Evolutionary conservation across 805 yeast species (phyloP), one percentile per base, ranked within the genome.

Genomic region (Kockiozyma suomiensis): DNA sequence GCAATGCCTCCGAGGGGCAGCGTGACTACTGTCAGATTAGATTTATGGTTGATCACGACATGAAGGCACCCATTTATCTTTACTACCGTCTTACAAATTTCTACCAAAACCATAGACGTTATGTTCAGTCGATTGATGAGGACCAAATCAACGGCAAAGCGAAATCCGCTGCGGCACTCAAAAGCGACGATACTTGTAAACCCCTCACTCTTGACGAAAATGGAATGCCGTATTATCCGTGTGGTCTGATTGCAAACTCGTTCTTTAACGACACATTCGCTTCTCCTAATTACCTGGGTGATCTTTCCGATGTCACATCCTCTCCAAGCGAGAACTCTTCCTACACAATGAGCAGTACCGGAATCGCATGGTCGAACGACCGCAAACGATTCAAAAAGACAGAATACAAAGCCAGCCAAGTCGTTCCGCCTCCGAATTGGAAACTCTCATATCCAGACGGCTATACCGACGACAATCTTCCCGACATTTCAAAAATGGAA

Each of bases 401-500:
- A 1, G 67, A 77, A 55, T 92, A 94, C 72, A 78, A 80, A 43
- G 78, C 85, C 7, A 70, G 78, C 30, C 85, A 90, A 13, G 86
- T 93, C 46, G 94, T 86, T 1, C 99, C 99, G 12, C 99, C 99
- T 4, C 96, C 94, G 54, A 90, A 88, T 75, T 93, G 99, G 99
- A 78, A 75, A 42, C 80, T 82, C 64, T 76, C 70, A 75, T 93
- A 74, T 73, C 98, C 98, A 1, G 75, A 91, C 61, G 98, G 98
- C 0, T 93, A 94, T 75, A 90, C 87, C n/a, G 85, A 82, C 35
- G 83, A 82, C 4, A 90, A 90, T 72, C 68, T 93, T 62, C 96
- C 96, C 2, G 86, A 88, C 70, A 72, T 93, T 50, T 80, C 88
- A 1, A 71, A 75, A 38, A 85, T 94, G 90, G 93, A 90, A 71